A percentile compares a stretch with the other conserved stretches of the same genome.
phyloP scores from a whole-genome alignment of 306 rosid genomes.

The Inga oerstediana region DNA sequence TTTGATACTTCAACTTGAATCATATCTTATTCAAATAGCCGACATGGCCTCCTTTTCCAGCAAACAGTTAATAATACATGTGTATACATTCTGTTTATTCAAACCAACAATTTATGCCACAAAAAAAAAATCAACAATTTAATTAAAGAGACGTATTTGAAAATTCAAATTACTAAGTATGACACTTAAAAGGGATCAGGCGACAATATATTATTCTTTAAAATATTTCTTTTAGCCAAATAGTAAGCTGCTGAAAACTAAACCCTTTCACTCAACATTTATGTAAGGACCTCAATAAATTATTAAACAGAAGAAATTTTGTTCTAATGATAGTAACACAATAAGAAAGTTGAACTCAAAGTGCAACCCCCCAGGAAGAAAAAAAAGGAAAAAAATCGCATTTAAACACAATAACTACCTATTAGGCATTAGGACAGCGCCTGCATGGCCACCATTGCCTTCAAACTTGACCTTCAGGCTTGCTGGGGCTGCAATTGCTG shows the following conservation, averaged over 20 bases:
- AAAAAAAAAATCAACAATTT: background rate
- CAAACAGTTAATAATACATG: background rate
- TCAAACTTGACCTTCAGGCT: slow-evolving; percentile 87
- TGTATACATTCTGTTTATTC: background rate
- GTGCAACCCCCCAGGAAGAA: slow-evolving; percentile 5
- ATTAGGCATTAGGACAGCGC: slow-evolving; percentile 91
- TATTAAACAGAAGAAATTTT: no score
- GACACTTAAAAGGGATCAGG: no score
- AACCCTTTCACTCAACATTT: no score
- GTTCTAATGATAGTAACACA: no score
- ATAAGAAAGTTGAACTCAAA: no score
- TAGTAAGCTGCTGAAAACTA: no score
- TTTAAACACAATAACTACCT: slow-evolving; percentile 54
- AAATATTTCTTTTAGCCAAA: no score
- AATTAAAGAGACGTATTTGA: background rate
- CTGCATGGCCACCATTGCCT: slow-evolving; percentile 97
- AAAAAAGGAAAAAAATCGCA: background rate
- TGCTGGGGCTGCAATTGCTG: slow-evolving; percentile 97
- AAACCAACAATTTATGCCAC: background rate
- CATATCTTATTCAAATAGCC: background rate
- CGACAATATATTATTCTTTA: no score
- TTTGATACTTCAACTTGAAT: slow-evolving; percentile 1
- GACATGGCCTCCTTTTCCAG: background rate
- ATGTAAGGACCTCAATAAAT: no score
- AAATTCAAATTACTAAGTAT: background rate